Base-by-base conservation (phyloP, 805 yeast species). In the Brettanomyces nanus region DNA sequence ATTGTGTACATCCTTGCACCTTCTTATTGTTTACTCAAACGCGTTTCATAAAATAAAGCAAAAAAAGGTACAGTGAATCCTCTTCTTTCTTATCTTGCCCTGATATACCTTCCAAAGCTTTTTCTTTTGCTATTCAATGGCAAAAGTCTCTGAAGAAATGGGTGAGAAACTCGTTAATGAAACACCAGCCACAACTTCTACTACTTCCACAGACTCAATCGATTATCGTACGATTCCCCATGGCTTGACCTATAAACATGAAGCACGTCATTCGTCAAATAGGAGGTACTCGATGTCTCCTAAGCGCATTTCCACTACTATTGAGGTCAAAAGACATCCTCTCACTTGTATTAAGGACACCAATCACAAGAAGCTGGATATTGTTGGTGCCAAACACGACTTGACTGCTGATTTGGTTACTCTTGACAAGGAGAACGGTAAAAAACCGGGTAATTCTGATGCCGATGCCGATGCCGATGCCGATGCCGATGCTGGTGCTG, bases 221-320 rank as follows among this genome's bases (percentile, higher is more conserved):
- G 34, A 35, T 9, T 42, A 53, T 22, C 51, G 50, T 19, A 62
- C 54, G 44, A 62, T 65, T 35, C 72, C 74, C 2, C 77, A 72
- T 47, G 77, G 77, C 0, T 49, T 72, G 27, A 49, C 62, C 2
- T 59, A 64, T 39, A 65, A 66, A 42, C 68, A 65, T 40, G 53
- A 53, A 30, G 45, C 42, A 3, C 40, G 53, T 32, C 45, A 48
- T 23, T 20, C 41, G 6, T 31, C 34, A 13, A 17, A 26, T 2
- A 44, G 46, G 37, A 42, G 57, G 29, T 41, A 44, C n/a, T 49
- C 58, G 9, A 19, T 45, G 9, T 52, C 59, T 4, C 54, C 56
- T 5, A 35, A 42, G 39, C 46, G 44, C 32, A 40, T 45, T 5
- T 39, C 41, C 6, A 21, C 45, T 7, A 22, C 44, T 29, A 43